Base-by-base conservation (phyloP, 2,329 filamentous ascomycete species). In the Plectosphaerella sp. region DNA sequence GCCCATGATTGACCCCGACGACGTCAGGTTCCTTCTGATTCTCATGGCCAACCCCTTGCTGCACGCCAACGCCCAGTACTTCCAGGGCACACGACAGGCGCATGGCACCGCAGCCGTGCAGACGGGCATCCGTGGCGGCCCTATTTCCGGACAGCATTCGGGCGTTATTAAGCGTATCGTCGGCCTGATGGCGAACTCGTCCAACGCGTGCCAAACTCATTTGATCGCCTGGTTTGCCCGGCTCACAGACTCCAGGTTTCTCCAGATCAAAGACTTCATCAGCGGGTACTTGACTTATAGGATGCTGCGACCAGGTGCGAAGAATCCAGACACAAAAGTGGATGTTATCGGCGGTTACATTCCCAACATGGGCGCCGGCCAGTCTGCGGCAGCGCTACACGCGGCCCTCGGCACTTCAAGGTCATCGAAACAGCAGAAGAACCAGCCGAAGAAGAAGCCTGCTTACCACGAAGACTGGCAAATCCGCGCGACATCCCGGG, bases 401-500 rank as follows among this genome's bases (percentile, higher is more conserved):
- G 88, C 89, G 35, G 89, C 89, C n/a, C 77, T 95, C 16, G 86
- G 79, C 18, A 67, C 77, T 45, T 69, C 74, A 18, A 69, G 73
- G 36, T 62, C 74, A 3, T 70, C 74, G 11, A 84, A 80, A 63
- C 82, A 79, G 62, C 67, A 73, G 18, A 80, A 80, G 50, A 78
- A 81, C 33, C 74, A 77, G 28, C 69, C 77, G 8, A 18, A 43
- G 16, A 82, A 80, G 58, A 75, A 75, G 55, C 76, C 84, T 2
- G 71, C 83, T 0, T 95, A 94, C 64, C 77, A 79, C 18, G 89
- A 93, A 53, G 92, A 96, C 63, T 97, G 92, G 92, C 91, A 96
- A 67, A 83, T 96, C 52, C 88, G 84, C 65, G 89, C 89, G 11
- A 88, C 88, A 8, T 86, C 90, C 3, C 85, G 87, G 59, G 83